These are phyloP conservation scores for Raphanus hybrid DNA, from an alignment of 441 rosid species.

Conservation along the genomic window DNA sequence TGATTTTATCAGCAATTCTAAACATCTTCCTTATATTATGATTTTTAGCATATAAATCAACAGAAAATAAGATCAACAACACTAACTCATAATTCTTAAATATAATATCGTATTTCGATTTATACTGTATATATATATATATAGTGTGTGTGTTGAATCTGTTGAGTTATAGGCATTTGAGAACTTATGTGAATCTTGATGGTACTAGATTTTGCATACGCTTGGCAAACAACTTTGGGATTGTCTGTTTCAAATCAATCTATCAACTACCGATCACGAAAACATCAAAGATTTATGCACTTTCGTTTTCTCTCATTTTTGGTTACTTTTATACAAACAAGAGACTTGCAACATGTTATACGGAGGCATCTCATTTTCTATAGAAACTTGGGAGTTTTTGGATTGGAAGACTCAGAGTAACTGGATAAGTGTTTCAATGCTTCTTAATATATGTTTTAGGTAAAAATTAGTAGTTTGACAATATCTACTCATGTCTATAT, in stretches of 20 bases:
- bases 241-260: constrained; percentile 6
- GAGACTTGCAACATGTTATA: constrained; percentile 19
- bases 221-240: not conserved
- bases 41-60: not conserved
- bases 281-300: not conserved
- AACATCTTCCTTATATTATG: not conserved
- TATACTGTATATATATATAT: too few relatives aligned
- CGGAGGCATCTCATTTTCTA: constrained; percentile 20
- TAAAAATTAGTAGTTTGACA: too few relatives aligned
- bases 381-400: constrained; percentile 26
- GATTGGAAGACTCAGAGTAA: constrained; percentile 21
- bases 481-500: constrained; percentile 31
- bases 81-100: too few relatives aligned
- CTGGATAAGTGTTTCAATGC: constrained; percentile 10
- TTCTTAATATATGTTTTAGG: too few relatives aligned
- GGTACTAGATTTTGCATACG: not conserved
- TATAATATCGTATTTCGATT: too few relatives aligned
- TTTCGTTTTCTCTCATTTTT: not conserved
- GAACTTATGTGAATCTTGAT: too few relatives aligned
- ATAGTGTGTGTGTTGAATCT: too few relatives aligned
- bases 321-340: not conserved
- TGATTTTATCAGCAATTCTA: not conserved
- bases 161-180: too few relatives aligned
- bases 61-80: not conserved
- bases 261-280: constrained; percentile 9